Evolutionary conservation across 805 yeast genomes (phyloP), one percentile per base, ranked within the genome.

Genomic region (Kazachstania africana): DNA sequence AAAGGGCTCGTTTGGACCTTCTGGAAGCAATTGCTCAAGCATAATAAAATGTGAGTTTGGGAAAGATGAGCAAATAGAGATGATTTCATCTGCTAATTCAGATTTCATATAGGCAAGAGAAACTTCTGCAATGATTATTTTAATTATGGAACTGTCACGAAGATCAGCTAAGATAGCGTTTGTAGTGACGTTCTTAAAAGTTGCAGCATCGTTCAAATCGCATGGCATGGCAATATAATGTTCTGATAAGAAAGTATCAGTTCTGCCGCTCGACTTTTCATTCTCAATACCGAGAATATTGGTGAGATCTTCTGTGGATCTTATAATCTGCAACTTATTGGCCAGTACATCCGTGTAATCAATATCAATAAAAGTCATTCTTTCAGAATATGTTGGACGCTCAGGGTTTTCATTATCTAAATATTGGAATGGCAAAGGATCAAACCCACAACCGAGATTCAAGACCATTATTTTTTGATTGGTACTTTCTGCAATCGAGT

Each of bases 381-480:
- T 42, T n/a, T 52, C 53, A 22, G 50, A 49, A 22, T 47, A 42
- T 2, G 33, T 35, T 18, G 40, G 40, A 29, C 60, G 60, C 8
- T 52, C 44, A 12, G 34, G 33, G 26, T 55, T 52, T 1, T 36
- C 24, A n/a, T 45, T 40, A 31, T 63, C 64, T 17, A 72, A 45
- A 22, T 63, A 44, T 37, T 70, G 70, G 36, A 72, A 74, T 1
- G 79, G 75, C 27, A 71, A 44, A 1, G 79, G 78, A 50, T 70
- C 75, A 50, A 68, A 81, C 3, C 94, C 94, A 55, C 91, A 81
- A 2, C 94, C 94, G 18, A 81, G 55, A 52, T 81, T 81, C 18
- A 81, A 63, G 1, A 82, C 62, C 9, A 57, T 48, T 5, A 69
- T 59, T 30, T 57, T 53, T 12, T 41, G 36, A 2, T 40, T 38